Conservation (phyloP, 106 monocot species). For the Dendrobium nobile region DNA sequence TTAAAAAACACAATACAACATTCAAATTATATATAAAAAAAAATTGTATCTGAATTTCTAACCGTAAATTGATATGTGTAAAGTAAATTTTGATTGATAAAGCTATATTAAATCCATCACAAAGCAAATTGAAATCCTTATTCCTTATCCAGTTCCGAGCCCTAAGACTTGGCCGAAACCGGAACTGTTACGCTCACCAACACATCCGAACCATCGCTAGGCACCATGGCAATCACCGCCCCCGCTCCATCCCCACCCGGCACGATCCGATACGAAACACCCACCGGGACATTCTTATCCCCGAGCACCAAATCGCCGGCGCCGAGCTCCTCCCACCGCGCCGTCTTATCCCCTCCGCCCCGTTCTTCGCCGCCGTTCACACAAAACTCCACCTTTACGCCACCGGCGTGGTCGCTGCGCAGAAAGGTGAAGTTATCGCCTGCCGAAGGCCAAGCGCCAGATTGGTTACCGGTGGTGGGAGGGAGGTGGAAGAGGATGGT, state of each 20-base stretch:
- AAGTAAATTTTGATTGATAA: too few species aligned
- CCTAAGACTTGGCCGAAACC: neutral
- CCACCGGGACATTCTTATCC: slow-evolving; percentile 26
- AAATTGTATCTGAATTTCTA: too few species aligned
- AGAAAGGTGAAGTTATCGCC: neutral
- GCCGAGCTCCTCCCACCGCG: slow-evolving; percentile 22
- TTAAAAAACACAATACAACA: too few species aligned
- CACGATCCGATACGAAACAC: slow-evolving; percentile 29
- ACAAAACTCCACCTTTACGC: slow-evolving; percentile 1
- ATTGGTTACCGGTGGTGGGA: neutral
- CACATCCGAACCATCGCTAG: slow-evolving; percentile 4
- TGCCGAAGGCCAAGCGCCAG: neutral
- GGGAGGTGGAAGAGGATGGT: slow-evolving; percentile 32
- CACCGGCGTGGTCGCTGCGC: neutral
- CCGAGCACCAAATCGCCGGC: slow-evolving; percentile 22
- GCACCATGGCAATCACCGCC: slow-evolving; percentile 21
- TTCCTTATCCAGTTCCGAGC: too few species aligned
- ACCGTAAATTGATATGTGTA: too few species aligned
- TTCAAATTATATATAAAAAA: too few species aligned
- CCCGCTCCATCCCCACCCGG: slow-evolving; percentile 21
- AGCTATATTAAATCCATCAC: too few species aligned
- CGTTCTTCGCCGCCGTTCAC: neutral
- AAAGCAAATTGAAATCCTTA: too few species aligned
- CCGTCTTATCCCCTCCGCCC: neutral
- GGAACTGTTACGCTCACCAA: slow-evolving; percentile 23